These are phyloP conservation scores for Penicillium antarcticum DNA, from an alignment of 495 filamentous ascomycete species.

Conservation along the genomic window DNA sequence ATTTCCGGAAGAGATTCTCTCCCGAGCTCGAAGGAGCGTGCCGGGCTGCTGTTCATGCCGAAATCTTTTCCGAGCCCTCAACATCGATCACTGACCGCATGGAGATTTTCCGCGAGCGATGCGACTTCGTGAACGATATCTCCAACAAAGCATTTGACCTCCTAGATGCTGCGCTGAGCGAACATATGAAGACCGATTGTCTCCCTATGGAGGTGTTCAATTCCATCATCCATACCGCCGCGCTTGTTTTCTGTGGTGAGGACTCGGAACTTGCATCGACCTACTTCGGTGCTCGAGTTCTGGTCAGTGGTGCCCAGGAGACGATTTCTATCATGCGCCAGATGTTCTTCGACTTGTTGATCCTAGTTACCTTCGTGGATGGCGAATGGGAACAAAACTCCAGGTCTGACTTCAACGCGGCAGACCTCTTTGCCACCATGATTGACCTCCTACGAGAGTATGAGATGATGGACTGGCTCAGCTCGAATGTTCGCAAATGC, in stretches of 20 bases:
- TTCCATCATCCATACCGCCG: constrained; percentile 42
- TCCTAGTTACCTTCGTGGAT: constrained; percentile 80
- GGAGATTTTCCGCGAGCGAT: constrained; percentile 65
- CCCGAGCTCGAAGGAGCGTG: constrained; percentile 59
- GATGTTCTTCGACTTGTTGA: constrained; percentile 74
- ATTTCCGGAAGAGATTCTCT: constrained; percentile 56
- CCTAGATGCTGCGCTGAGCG: constrained; percentile 36
- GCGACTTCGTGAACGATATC: constrained; percentile 68
- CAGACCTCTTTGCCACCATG: constrained; percentile 63
- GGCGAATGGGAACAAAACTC: constrained; percentile 69
- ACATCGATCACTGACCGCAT: constrained; percentile 66
- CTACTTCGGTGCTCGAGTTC: constrained; percentile 65
- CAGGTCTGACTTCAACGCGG: constrained; percentile 62
- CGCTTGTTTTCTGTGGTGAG: constrained; percentile 37
- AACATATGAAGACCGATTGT: constrained; percentile 35
- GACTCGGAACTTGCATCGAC: constrained; percentile 52
- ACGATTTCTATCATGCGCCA: constrained; percentile 61
- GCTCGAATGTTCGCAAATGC: constrained; percentile 47
- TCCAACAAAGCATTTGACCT: constrained; percentile 64
- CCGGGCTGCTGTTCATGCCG: constrained; percentile 56
- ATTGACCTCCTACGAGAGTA: constrained; percentile 67
- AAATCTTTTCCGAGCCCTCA: constrained; percentile 67
- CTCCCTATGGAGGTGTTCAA: constrained; percentile 53
- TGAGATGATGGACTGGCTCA: constrained; percentile 79
- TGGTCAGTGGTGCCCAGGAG: constrained; percentile 76